Conservation (phyloP, 1,284 basidiomycete species). For the Rhodotorula sp. region DNA sequence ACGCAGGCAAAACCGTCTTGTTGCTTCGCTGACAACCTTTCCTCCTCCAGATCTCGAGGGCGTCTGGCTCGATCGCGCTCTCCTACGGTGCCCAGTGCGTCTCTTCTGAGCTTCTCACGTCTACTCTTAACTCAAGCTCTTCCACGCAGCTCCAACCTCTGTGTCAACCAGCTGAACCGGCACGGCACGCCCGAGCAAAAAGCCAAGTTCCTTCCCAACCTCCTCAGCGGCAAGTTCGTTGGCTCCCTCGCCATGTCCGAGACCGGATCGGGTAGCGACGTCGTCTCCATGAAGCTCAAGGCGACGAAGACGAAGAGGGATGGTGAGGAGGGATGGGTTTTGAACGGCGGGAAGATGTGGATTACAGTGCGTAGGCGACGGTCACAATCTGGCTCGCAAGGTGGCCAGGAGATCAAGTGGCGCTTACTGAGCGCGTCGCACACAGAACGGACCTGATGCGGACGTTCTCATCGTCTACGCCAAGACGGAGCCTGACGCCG, state of each 20-base stretch:
- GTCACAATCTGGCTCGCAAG: too few relatives aligned
- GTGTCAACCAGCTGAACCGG: constrained; percentile 68
- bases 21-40: too few relatives aligned
- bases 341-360: constrained; percentile 61
- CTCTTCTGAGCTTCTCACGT: fast-evolving
- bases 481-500: constrained; percentile 70
- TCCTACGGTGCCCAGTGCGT: constrained; percentile 82
- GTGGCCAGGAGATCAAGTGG: too few relatives aligned
- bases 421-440: too few relatives aligned
- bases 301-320: constrained; percentile 63
- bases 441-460: constrained; percentile 75
- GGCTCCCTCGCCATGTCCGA: constrained; percentile 94
- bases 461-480: constrained; percentile 91
- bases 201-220: constrained; percentile 77
- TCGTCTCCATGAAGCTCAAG: constrained; percentile 81
- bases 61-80: constrained; percentile 84
- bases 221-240: constrained; percentile 76
- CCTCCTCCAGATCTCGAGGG: constrained; percentile 62
- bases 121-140: neutral
- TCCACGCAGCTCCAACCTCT: constrained; percentile 65
- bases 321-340: constrained; percentile 64
- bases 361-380: constrained; percentile 60
- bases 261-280: constrained; percentile 66
- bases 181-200: constrained; percentile 86
- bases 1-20: too few relatives aligned